Evolutionary conservation across 169 alveolate genomes (phyloP).

Genomic region (Perkinsus chesapeaki): DNA sequence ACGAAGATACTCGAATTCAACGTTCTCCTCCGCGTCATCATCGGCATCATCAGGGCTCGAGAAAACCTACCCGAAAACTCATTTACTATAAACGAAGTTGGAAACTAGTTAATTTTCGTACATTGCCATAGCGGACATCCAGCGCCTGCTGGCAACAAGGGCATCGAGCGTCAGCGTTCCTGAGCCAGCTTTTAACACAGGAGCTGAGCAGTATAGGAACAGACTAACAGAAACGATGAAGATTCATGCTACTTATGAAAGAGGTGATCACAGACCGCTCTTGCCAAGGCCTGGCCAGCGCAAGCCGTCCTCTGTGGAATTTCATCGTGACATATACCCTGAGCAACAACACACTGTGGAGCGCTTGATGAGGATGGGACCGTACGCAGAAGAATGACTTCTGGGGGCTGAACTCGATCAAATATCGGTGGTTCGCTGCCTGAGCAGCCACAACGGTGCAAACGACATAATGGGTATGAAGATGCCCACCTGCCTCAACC

Average conservation of each 20-base stretch:
- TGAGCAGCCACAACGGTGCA: background rate
- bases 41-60: slow-evolving; percentile 7
- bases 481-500: background rate
- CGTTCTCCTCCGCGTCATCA: slow-evolving; percentile 12
- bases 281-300: background rate
- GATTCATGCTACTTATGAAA: background rate
- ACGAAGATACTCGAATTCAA: background rate
- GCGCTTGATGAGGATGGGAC: background rate
- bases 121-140: background rate
- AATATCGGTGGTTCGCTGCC: slow-evolving; percentile 84
- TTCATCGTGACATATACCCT: background rate
- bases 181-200: background rate
- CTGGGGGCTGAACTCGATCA: slow-evolving; percentile 61
- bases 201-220: background rate
- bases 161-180: background rate
- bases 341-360: background rate
- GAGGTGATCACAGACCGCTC: background rate
- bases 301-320: background rate
- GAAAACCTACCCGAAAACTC: background rate
- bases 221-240: background rate
- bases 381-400: slow-evolving; percentile 18
- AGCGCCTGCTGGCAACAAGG: background rate
- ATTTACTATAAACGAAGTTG: background rate
- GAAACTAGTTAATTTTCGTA: background rate
- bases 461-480: background rate